Evolutionary conservation across 306 rosid species (phyloP).

Genomic region (Amphicarpaea edgeworthii): DNA sequence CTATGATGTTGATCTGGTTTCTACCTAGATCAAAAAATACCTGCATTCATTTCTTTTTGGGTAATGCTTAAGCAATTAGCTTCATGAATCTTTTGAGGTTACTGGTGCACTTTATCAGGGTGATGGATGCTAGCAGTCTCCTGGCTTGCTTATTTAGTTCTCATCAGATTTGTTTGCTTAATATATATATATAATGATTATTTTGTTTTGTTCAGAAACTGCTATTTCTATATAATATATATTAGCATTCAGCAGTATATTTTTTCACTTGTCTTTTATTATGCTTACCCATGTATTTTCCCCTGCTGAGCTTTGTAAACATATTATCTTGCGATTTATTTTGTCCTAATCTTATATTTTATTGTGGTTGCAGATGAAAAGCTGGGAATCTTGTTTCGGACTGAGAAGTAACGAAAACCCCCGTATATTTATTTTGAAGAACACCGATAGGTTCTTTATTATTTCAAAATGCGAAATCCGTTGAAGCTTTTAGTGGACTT

Average conservation of each 20-base stretch:
- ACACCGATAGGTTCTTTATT: slow-evolving; percentile 10
- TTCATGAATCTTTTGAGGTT: slow-evolving; percentile 25
- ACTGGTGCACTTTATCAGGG: background rate
- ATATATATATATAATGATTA: slow-evolving; percentile 12
- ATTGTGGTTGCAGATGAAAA: slow-evolving; percentile 59
- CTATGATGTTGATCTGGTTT: background rate
- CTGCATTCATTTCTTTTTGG: slow-evolving; percentile 18
- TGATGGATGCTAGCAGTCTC: slow-evolving; percentile 22
- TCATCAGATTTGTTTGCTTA: slow-evolving; percentile 14
- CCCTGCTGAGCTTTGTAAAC: slow-evolving; percentile 10
- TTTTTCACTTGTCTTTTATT: slow-evolving; percentile 32
- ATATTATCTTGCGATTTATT: slow-evolving; percentile 36
- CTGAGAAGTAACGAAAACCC: slow-evolving; percentile 17
- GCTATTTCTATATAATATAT: slow-evolving; percentile 24
- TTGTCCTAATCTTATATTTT: slow-evolving; percentile 39
- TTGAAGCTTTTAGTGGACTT: slow-evolving; percentile 18
- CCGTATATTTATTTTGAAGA: slow-evolving; percentile 2
- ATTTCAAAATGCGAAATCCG: slow-evolving; percentile 15
- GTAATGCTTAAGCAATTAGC: slow-evolving; percentile 16
- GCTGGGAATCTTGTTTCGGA: slow-evolving; percentile 36
- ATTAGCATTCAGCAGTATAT: slow-evolving; percentile 19
- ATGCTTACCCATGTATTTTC: slow-evolving; percentile 11
- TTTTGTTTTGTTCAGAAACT: slow-evolving; percentile 40
- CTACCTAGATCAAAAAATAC: slow-evolving; percentile 32
- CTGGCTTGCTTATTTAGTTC: slow-evolving; percentile 3